phyloP scores from a whole-genome alignment of 2,329 filamentous ascomycete genomes.

The Claviceps quebecensis region DNA sequence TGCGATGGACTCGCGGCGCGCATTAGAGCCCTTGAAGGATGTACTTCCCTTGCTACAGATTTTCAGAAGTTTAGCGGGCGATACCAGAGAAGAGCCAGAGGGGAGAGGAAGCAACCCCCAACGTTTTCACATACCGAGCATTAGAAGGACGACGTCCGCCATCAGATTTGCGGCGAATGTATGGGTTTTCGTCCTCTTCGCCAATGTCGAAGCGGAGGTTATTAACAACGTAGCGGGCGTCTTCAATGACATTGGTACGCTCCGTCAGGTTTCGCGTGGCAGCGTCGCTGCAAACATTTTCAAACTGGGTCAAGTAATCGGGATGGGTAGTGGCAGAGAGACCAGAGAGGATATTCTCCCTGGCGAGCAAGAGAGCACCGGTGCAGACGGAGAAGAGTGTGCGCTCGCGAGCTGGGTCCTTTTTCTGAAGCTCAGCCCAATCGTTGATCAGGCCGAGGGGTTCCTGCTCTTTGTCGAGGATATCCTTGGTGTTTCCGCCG shows the following conservation, averaged over 20 bases:
- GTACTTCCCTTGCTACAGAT: constrained; percentile 61
- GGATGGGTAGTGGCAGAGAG: constrained; percentile 72
- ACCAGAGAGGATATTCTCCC: constrained; percentile 64
- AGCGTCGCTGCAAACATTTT: constrained; percentile 66
- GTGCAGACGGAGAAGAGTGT: constrained; percentile 71
- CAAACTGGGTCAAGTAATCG: constrained; percentile 65
- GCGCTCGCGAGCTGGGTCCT: constrained; percentile 64
- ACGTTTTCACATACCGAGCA: constrained; percentile 34
- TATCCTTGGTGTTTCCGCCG: constrained; percentile 50
- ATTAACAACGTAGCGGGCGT: constrained; percentile 75
- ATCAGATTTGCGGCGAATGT: constrained; percentile 63
- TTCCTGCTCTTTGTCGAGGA: constrained; percentile 54
- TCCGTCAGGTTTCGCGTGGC: constrained; percentile 56
- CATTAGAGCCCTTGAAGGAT: constrained; percentile 61
- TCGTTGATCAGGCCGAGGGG: constrained; percentile 60
- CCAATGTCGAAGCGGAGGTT: constrained; percentile 78
- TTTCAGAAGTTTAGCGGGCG: too few species aligned
- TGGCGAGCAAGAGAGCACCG: constrained; percentile 62
- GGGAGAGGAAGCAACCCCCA: too few species aligned
- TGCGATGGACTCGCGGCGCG: constrained; percentile 65
- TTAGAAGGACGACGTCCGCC: constrained; percentile 45
- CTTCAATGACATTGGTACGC: constrained; percentile 71
- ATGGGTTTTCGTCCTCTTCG: constrained; percentile 70
- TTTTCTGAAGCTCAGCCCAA: constrained; percentile 67
- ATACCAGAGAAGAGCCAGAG: too few species aligned